Evolutionary conservation across 163 green algal genomes (phyloP).

Genomic region (Botryococcus braunii): DNA sequence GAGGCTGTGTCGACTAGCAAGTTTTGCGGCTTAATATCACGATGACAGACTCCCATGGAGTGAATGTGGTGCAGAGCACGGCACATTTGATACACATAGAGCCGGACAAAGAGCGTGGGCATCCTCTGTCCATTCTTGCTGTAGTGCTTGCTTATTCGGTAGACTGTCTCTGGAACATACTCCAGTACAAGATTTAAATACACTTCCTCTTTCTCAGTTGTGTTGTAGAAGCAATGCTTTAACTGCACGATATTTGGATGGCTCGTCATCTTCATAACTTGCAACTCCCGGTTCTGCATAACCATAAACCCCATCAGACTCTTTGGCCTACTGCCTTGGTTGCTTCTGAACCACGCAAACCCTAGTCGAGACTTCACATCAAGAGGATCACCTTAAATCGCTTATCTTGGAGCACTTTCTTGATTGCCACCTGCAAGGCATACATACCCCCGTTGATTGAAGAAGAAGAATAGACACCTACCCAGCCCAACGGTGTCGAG

Average conservation of each 20-base stretch:
- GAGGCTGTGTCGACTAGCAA: constrained; percentile 88
- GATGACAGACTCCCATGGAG: constrained; percentile 87
- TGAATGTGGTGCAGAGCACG: constrained; percentile 88
- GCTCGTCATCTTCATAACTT: constrained; percentile 95
- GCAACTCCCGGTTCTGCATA: constrained; percentile 97
- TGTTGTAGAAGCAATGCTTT: constrained; percentile 96
- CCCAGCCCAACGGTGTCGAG: too few relatives aligned
- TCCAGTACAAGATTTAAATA: constrained; percentile 98
- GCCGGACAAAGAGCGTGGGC: constrained; percentile 89
- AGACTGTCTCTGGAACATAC: constrained; percentile 96
- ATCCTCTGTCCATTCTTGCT: constrained; percentile 85
- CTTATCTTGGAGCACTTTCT: constrained; percentile 99
- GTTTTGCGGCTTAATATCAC: constrained; percentile 99
- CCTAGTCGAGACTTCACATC: too few relatives aligned
- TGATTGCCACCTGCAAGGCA: constrained; percentile 89
- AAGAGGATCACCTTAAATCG: too few relatives aligned
- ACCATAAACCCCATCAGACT: too few relatives aligned
- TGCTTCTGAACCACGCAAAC: too few relatives aligned
- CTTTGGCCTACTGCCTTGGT: too few relatives aligned
- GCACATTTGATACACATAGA: constrained; percentile 98
- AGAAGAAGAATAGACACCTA: too few relatives aligned
- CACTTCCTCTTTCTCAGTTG: constrained; percentile 79
- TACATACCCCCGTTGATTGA: too few relatives aligned
- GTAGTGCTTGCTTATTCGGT: constrained; percentile 95
- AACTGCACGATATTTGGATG: constrained; percentile 95